Conservation (phyloP, 139 green algal species). For the Limnomonas spitsbergensis region DNA sequence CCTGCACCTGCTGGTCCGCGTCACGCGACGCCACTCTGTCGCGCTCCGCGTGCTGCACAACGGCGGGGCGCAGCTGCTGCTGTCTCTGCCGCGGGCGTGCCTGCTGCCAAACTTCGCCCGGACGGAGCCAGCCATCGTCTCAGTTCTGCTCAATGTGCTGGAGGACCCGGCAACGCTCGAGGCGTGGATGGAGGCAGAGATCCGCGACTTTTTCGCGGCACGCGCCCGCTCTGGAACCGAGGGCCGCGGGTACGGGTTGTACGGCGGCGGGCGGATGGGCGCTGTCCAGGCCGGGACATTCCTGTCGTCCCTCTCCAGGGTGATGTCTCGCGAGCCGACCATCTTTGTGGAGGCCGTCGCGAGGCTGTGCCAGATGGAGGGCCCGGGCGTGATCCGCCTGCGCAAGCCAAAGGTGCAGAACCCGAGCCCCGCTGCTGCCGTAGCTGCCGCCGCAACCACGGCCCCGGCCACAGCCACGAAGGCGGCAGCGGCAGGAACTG, state of each 20-base stretch:
- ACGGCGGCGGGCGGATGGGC: background rate
- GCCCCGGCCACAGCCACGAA: too few relatives aligned
- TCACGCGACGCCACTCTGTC: conserved; percentile 67
- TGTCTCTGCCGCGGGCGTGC: conserved; percentile 67
- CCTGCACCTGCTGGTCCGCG: conserved; percentile 73
- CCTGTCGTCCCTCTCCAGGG: conserved; percentile 27
- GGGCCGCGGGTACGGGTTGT: background rate
- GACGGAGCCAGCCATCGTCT: conserved; percentile 65
- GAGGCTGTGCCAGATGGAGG: conserved; percentile 52
- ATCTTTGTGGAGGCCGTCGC: conserved; percentile 76
- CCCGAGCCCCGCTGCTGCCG: too few relatives aligned
- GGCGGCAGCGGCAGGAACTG: too few relatives aligned
- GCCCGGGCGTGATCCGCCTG: too few relatives aligned
- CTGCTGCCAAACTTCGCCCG: conserved; percentile 39
- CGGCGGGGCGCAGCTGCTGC: conserved; percentile 58
- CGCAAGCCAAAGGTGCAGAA: too few relatives aligned
- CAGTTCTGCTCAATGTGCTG: conserved; percentile 83
- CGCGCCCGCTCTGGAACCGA: conserved; percentile 9
- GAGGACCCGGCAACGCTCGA: conserved; percentile 87
- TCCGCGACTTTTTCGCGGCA: background rate
- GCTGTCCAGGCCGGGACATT: background rate
- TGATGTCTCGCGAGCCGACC: conserved; percentile 66
- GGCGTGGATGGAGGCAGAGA: conserved; percentile 85
- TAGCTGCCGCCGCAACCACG: too few relatives aligned
- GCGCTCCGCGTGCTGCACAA: conserved; percentile 67